Conservation (phyloP, 441 rosid species). For the Erodium trifolium region DNA sequence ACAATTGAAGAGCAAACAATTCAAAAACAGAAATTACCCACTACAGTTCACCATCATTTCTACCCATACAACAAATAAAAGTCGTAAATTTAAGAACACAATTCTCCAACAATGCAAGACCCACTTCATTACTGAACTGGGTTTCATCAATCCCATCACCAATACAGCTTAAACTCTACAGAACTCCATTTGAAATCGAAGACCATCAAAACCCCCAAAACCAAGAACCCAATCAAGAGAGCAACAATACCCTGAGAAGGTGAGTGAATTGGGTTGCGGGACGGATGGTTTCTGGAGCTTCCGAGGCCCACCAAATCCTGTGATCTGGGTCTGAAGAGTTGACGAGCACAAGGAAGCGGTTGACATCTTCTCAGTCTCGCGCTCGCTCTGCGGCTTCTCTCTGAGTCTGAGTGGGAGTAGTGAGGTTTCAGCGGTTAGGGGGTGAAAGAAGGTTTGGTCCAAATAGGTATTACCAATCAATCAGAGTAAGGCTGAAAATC, state of each 20-base stretch:
- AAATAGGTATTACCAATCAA: constrained; percentile 3
- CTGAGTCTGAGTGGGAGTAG: background rate
- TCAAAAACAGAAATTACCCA: background rate
- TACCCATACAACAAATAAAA: background rate
- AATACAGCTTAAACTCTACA: background rate
- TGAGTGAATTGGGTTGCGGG: constrained; percentile 32
- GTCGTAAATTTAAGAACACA: background rate
- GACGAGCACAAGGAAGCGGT: constrained; percentile 52
- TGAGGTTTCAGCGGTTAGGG: constrained; percentile 25
- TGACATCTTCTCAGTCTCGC: constrained; percentile 26
- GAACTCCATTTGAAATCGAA: constrained; percentile 2
- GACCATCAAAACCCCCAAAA: constrained; percentile 11
- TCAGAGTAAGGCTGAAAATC: constrained; percentile 15
- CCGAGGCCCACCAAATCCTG: constrained; percentile 37
- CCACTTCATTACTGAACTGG: constrained; percentile 13
- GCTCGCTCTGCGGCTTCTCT: background rate
- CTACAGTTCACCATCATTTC: constrained; percentile 1
- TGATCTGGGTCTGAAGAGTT: constrained; percentile 37
- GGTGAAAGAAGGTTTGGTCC: constrained; percentile 21
- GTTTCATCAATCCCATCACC: constrained; percentile 11
- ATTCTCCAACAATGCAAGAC: constrained; percentile 9
- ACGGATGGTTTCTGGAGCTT: constrained; percentile 30
- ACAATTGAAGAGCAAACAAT: background rate
- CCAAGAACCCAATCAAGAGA: background rate
- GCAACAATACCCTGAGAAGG: constrained; percentile 35